A percentile compares a stretch with the other conserved stretches of the same genome.
Conservation (phyloP, 768 basidiomycete species). For the Leucocoprinus sp. region DNA sequence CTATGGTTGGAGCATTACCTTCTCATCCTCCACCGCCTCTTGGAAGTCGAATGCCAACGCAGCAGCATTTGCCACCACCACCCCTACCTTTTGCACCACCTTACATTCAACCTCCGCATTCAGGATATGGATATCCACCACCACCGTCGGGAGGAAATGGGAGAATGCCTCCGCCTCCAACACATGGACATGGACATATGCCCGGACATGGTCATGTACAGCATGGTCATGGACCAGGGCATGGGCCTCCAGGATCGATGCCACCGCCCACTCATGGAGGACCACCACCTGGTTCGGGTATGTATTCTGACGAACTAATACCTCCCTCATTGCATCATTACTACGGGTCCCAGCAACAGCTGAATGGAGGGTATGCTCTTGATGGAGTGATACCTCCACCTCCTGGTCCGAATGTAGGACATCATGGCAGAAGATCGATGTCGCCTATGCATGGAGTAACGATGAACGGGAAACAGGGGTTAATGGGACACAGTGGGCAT, state of each 20-base stretch:
- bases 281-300: background rate
- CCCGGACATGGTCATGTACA: too few species aligned
- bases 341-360: constrained; percentile 22
- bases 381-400: constrained; percentile 12
- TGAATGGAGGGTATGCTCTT: constrained; percentile 13
- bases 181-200: constrained; percentile 5
- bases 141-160: background rate
- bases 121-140: constrained; percentile 1
- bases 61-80: constrained; percentile 8
- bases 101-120: constrained; percentile 5
- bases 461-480: constrained; percentile 18
- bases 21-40: background rate
- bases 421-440: constrained; percentile 25
- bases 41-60: constrained; percentile 11
- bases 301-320: constrained; percentile 13
- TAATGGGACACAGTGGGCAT: too few species aligned
- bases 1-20: too few species aligned
- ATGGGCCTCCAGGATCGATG: too few species aligned
- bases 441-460: constrained; percentile 27
- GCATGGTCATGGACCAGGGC: too few species aligned
- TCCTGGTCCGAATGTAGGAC: constrained; percentile 11
- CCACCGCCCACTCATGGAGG: constrained; percentile 5
- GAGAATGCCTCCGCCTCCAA: constrained; percentile 6
- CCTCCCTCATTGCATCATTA: constrained; percentile 23
- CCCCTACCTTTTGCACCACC: constrained; percentile 2